Base-by-base conservation (phyloP, 1,284 basidiomycete species). In the Fomitopsis schrenkii region DNA sequence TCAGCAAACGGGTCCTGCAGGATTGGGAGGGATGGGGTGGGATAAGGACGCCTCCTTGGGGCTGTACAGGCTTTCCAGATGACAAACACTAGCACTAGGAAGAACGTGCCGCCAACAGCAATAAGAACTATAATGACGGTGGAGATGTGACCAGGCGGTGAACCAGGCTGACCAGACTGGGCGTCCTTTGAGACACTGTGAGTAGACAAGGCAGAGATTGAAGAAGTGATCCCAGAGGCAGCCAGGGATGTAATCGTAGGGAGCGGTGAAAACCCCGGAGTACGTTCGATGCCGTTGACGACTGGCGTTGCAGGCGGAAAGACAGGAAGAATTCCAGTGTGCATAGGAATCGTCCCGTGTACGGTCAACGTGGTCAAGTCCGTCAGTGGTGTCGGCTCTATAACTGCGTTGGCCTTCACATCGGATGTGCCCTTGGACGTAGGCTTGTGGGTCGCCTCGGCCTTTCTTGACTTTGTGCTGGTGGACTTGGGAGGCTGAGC, bases 21-120 rank as follows among this genome's bases (percentile, higher is more conserved):
- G 55, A 90, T 87, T 0, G 89, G 90, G n/a, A 87, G 76, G 38
- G 90, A 91, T 7, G 88, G 88, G 15, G 79, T 85, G 9, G 84
- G 86, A 28, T 78, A 81, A 28, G 74, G 76, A 38, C 79, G 79
- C 52, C 78, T 80, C 30, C 76, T 77, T 30, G 84, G 84, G 15
- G 80, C 80, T 59, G 70, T 74, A 60, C 80, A 81, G 56, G 81
- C 69, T 61, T 76, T 82, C 63, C 80, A 66, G n/a, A 83, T 62
- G 56, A 88, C 68, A 62, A 82, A 75, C 55, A 86, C 71, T n/a
- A 81, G 81, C 5, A 85, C 71, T 22, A 91, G 72, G 7, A 88
- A 74, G 63, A 86, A 76, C 5, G 76, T 77, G 40, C 83, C 81
- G 9, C 88, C 85, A 42, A 87, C 74, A 41, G 83, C 77, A 26